Evolutionary conservation across 441 rosid species (phyloP), one percentile per base, ranked within the genome.

Genomic region (Euphorbia schlechtendalii): DNA sequence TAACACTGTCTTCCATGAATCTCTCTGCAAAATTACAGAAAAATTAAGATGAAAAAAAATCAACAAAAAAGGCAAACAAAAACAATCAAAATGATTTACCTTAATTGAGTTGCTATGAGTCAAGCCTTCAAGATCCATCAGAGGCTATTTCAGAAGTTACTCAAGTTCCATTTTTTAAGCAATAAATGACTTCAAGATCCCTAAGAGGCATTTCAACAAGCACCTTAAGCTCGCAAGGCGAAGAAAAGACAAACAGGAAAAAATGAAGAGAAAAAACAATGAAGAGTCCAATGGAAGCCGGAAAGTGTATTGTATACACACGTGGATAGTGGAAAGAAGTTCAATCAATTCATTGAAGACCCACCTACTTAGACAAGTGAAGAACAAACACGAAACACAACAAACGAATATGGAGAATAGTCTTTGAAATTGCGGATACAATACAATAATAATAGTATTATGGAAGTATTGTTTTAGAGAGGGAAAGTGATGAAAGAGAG

Each of bases 311-410:
- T 1, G 43, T 49, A 13, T 27, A 49, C 41, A 36, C 15, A 51
- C 56, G 27, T 55, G 73, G 59, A 40, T 8, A 8, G 34, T 22
- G 52, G 38, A 27, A 68, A 63, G 64, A 48, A 12, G 79, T 40
- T 68, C 59, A 70, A 40, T 56, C 60, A 56, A 56, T 56, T 38
- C 64, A 43, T 36, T 40, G 67, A 43, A 54, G 67, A 27, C 53
- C 38, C 64, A 61, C 67, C 60, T 66, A 63, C 70, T 81, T 20
- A 61, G 81, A 74, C 77, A 71, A 73, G 70, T 6, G 7, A 73
- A 76, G 61, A 80, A 62, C 67, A 52, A 67, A 65, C 78, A 74
- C 73, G 56, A 67, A 76, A 63, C 78, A 67, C 78, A 69, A 74
- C 58, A 70, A 71, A 71, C 51, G 65, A 65, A 51, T 65, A 73